phyloP scores from a whole-genome alignment of 2,329 filamentous ascomycete genomes.

The Chaetomiaceae sp. region DNA sequence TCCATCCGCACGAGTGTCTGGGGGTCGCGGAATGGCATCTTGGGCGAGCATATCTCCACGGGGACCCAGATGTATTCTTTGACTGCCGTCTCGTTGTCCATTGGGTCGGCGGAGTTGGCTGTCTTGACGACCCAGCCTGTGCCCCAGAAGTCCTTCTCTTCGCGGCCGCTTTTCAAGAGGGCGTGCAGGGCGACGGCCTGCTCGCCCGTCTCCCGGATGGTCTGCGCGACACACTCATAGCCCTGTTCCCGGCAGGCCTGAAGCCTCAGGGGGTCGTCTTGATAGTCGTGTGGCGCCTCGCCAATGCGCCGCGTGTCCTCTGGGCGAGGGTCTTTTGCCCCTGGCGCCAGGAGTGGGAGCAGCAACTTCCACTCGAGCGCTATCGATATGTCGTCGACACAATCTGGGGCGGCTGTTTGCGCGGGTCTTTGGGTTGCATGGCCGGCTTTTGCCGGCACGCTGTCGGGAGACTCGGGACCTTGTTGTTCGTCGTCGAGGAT shows the following conservation, averaged over 20 bases:
- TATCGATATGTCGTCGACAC: slow-evolving; percentile 23
- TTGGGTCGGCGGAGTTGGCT: slow-evolving; percentile 36
- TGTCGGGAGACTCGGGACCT: not conserved
- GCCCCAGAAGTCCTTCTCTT: slow-evolving; percentile 33
- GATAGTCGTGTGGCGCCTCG: slow-evolving; percentile 5
- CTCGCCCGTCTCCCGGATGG: slow-evolving; percentile 21
- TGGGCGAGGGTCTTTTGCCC: slow-evolving; percentile 10
- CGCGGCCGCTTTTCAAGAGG: slow-evolving; percentile 20
- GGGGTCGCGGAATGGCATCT: slow-evolving; percentile 27
- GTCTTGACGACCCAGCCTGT: slow-evolving; percentile 38
- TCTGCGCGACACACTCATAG: slow-evolving; percentile 26
- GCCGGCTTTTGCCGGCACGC: not conserved
- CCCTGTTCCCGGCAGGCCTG: slow-evolving; percentile 21
- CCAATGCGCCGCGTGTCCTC: slow-evolving; percentile 8
- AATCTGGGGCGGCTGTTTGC: slow-evolving; percentile 15
- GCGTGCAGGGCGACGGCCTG: slow-evolving; percentile 30
- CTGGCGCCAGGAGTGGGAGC: slow-evolving; percentile 24
- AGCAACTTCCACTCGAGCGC: slow-evolving; percentile 35
- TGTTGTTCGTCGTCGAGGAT: slow-evolving; percentile 14
- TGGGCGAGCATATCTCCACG: slow-evolving; percentile 37
- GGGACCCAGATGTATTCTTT: slow-evolving; percentile 32
- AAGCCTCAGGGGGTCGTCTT: slow-evolving; percentile 7
- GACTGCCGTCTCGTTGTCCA: slow-evolving; percentile 24
- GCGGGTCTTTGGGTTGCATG: not conserved
- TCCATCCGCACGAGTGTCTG: slow-evolving; percentile 21